A percentile compares a stretch with the other conserved stretches of the same genome.
phyloP scores from a whole-genome alignment of 2,329 filamentous ascomycete genomes.

The Polychaeton citri region DNA sequence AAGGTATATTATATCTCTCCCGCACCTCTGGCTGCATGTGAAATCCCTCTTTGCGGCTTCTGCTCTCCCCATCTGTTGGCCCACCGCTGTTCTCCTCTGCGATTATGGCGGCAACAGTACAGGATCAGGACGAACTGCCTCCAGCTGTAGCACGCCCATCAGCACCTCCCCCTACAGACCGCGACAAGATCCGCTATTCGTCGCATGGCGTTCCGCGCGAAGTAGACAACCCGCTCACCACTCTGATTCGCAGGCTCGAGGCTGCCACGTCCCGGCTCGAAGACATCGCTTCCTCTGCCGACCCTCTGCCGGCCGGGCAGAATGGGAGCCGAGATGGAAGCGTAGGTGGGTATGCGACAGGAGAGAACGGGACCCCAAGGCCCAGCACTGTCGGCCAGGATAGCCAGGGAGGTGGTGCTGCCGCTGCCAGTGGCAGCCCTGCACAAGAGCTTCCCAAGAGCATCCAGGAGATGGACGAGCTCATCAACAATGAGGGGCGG shows the following conservation, averaged over 20 bases:
- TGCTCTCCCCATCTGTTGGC: too few species aligned
- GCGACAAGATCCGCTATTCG: slow-evolving; percentile 6
- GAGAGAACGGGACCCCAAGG: background rate
- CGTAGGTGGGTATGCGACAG: background rate
- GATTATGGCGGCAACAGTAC: too few species aligned
- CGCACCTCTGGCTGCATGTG: background rate
- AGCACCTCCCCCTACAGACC: slow-evolving; percentile 1
- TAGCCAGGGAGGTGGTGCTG: slow-evolving; percentile 8
- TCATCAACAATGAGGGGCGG: slow-evolving; percentile 61
- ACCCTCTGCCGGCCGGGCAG: background rate
- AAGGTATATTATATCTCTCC: slow-evolving; percentile 52
- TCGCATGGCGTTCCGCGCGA: slow-evolving; percentile 6
- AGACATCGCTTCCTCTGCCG: slow-evolving; percentile 73
- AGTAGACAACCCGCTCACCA: slow-evolving; percentile 34
- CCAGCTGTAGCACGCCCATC: too few species aligned
- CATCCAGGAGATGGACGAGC: slow-evolving; percentile 77
- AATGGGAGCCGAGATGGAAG: background rate
- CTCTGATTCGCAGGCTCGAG: slow-evolving; percentile 59
- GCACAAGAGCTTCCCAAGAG: slow-evolving; percentile 50
- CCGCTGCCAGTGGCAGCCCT: slow-evolving; percentile 13
- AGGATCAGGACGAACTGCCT: too few species aligned
- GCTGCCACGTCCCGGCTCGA: slow-evolving; percentile 91
- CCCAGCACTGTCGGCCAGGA: slow-evolving; percentile 6
- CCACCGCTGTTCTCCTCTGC: too few species aligned
- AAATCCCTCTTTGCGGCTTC: too few species aligned